Percentiles rank a stretch among this genome's conserved stretches.
Conservation (phyloP, 2,329 filamentous ascomycete species). For the Coniella lustricola region DNA sequence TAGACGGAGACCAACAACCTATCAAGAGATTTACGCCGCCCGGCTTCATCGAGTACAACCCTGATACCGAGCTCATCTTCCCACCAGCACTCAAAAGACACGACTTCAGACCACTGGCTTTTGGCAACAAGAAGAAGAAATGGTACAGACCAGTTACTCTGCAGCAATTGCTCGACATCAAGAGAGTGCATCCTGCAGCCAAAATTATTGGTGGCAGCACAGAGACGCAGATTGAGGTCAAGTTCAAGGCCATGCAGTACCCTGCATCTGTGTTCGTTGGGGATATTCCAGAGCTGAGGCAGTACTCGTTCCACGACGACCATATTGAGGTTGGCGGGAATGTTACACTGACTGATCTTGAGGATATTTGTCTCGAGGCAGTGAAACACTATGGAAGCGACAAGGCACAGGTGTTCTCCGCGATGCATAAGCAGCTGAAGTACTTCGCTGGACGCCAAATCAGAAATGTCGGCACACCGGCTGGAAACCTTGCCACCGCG, state of each 20-base stretch:
- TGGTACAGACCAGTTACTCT: constrained; percentile 90
- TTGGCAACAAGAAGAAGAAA: constrained; percentile 89
- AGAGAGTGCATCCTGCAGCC: constrained; percentile 72
- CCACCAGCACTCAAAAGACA: constrained; percentile 79
- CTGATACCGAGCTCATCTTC: constrained; percentile 92
- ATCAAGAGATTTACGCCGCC: constrained; percentile 73
- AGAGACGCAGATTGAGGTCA: constrained; percentile 96
- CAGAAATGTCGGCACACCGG: constrained; percentile 92
- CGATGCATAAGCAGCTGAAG: constrained; percentile 86
- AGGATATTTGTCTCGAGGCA: constrained; percentile 74
- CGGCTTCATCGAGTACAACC: constrained; percentile 89
- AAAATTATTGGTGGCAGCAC: constrained; percentile 96
- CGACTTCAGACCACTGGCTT: constrained; percentile 71
- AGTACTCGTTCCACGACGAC: constrained; percentile 72
- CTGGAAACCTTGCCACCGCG: constrained; percentile 88
- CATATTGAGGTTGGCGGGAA: constrained; percentile 91
- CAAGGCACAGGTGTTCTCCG: constrained; percentile 74
- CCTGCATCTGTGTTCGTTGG: constrained; percentile 85
- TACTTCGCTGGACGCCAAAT: constrained; percentile 96
- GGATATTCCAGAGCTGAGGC: constrained; percentile 81
- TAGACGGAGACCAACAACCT: constrained; percentile 42
- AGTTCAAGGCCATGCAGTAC: constrained; percentile 93
- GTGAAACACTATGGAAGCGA: constrained; percentile 67
- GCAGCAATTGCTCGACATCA: constrained; percentile 85
- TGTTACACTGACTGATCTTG: constrained; percentile 84